These are phyloP conservation scores for Aspergillus versicolor DNA, from an alignment of 2,329 filamentous ascomycete species.

Conservation along the genomic window DNA sequence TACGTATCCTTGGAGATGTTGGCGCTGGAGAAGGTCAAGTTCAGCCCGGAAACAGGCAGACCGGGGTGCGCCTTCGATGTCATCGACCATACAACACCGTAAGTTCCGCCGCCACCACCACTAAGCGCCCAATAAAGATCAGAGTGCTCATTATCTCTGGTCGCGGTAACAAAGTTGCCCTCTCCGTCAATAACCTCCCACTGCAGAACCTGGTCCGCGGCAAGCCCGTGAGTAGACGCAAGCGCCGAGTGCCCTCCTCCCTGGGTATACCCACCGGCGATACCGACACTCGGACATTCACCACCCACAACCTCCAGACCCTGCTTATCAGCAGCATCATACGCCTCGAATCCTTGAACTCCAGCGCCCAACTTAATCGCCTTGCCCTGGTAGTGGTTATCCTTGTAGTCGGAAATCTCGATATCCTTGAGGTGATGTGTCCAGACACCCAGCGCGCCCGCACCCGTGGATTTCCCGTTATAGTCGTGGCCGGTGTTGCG, in stretches of 20 bases:
- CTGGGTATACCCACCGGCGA: constrained; percentile 61
- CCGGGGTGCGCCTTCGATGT: constrained; percentile 54
- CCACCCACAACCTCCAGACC: constrained; percentile 57
- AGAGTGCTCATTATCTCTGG: constrained; percentile 2
- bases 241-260: constrained; percentile 61
- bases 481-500: constrained; percentile 44
- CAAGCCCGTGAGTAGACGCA: constrained; percentile 57
- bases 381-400: constrained; percentile 49
- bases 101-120: constrained; percentile 20
- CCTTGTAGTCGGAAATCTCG: constrained; percentile 33
- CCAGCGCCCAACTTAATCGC: constrained; percentile 58
- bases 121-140: constrained; percentile 23
- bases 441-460: constrained; percentile 45
- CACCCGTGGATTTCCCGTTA: constrained; percentile 62
- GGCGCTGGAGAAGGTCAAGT: constrained; percentile 42
- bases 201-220: constrained; percentile 51
- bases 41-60: constrained; percentile 44
- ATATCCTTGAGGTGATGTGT: constrained; percentile 35
- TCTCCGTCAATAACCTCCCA: constrained; percentile 50
- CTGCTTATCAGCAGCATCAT: constrained; percentile 45
- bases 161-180: constrained; percentile 1
- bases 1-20: constrained; percentile 45
- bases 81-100: constrained; percentile 52
- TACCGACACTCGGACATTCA: constrained; percentile 55
- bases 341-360: constrained; percentile 51